phyloP scores from a whole-genome alignment of 228 moss, liverwort and hornwort genomes.

The Sphagnum magellanicum region DNA sequence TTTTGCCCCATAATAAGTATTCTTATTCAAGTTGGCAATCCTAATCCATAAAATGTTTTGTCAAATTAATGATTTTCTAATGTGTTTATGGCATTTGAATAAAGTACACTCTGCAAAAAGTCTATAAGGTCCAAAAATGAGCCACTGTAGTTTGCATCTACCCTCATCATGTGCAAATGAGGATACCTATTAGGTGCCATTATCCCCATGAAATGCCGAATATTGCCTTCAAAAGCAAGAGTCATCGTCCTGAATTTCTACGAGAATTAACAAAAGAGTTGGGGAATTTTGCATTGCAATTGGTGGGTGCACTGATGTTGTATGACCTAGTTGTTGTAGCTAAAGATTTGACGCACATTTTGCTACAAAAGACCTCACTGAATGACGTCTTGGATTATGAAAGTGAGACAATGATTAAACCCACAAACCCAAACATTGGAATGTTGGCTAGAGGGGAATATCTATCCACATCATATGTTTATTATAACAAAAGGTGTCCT shows the following conservation, averaged over 20 bases:
- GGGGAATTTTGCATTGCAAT: conserved; percentile 29
- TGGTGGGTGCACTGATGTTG: conserved; percentile 40
- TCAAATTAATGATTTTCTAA: too few relatives aligned
- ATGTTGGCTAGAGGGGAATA: too few relatives aligned
- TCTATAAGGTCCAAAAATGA: too few relatives aligned
- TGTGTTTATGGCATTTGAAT: too few relatives aligned
- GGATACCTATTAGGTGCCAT: conserved; percentile 38
- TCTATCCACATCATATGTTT: too few relatives aligned
- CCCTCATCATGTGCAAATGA: conserved; percentile 25
- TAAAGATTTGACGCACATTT: conserved; percentile 28
- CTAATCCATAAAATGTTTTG: too few relatives aligned
- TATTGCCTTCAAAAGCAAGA: conserved; percentile 45
- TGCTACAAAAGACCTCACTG: conserved; percentile 15
- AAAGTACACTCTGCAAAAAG: too few relatives aligned
- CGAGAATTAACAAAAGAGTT: conserved; percentile 47
- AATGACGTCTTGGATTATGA: background rate
- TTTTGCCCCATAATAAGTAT: too few relatives aligned
- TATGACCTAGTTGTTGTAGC: conserved; percentile 51
- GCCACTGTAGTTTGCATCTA: too few relatives aligned
- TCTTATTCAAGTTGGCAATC: too few relatives aligned
- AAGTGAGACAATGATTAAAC: too few relatives aligned
- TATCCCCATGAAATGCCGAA: conserved; percentile 57
- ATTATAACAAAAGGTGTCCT: background rate
- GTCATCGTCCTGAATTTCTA: conserved; percentile 32
- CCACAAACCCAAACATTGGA: background rate